Base-by-base conservation (phyloP, 306 rosid species). In the Pterocarpus macrocarpus region DNA sequence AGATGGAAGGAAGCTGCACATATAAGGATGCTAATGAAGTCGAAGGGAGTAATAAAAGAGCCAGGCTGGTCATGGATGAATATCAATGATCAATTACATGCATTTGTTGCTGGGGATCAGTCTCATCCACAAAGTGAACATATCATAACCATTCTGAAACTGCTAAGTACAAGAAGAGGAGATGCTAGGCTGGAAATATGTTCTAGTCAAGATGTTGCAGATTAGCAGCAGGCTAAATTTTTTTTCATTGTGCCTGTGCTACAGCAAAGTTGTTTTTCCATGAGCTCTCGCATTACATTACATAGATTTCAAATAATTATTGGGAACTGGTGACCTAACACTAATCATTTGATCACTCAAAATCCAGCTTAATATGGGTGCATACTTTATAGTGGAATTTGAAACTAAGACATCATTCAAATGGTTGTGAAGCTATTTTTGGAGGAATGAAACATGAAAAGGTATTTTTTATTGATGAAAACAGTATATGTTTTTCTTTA, bases 21-120 rank as follows among this genome's bases (percentile, higher is more conserved):
- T 58, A 32, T 90, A 74, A 90, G 97, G 80, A 87, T 72, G 89
- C 57, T 71, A 64, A 90, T 94, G 98, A 92, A 82, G 83, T 90
- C 90, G 32, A 92, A 88, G 81, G 97, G 97, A 15, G 81, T 94
- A 70, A 80, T 86, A 70, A 94, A 94, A 81, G 97, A 94, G 85
- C 92, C 89, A 12, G 94, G 97, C 69, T 91, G 98, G 98, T 94
- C 97, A 34, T 91, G 91, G 91, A 80, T 91, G 67, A 85, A 92
- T 66, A 89, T 91, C 69, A 81, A 82, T 63, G 90, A 86, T 71
- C 78, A 47, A 75, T 64, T 86, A 77, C 90, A 83, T 79, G 84
- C 80, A 34, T 92, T 92, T 86, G 85, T 92, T 82, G 80, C 97
- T 7, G 91, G 94, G 67, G 93, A 86, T 76, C 78, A 71, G 71